A percentile compares a stretch with the other conserved stretches of the same genome.
phyloP scores from a whole-genome alignment of 2,329 filamentous ascomycete species.

The Beauveria australis region DNA sequence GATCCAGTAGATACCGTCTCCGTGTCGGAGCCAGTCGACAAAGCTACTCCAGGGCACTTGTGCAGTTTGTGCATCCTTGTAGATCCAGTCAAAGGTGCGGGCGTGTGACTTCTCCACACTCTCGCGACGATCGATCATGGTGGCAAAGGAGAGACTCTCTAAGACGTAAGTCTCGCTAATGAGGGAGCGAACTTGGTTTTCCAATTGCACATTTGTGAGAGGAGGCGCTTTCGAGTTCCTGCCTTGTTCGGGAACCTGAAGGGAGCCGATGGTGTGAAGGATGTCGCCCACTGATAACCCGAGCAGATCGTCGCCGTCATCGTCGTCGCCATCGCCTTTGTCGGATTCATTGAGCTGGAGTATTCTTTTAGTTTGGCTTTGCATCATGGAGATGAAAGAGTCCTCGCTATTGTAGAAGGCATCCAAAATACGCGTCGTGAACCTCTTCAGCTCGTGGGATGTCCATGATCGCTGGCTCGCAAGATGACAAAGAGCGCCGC shows the following conservation, averaged over 20 bases:
- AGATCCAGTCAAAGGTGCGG: conserved; percentile 8
- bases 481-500: neutral
- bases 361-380: neutral
- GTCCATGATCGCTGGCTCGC: neutral
- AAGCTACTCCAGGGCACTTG: conserved; percentile 1
- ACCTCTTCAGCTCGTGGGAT: neutral
- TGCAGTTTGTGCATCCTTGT: neutral
- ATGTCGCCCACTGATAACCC: neutral
- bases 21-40: conserved; percentile 19
- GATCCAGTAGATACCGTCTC: conserved; percentile 22
- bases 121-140: neutral
- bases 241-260: neutral
- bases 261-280: neutral
- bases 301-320: neutral
- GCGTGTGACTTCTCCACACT: conserved; percentile 3
- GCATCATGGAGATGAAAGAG: neutral
- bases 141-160: neutral
- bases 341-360: neutral
- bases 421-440: neutral
- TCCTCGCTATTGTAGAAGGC: neutral
- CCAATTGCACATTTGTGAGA: neutral
- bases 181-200: neutral
- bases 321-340: neutral
- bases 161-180: neutral
- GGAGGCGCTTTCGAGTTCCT: neutral